phyloP scores from a whole-genome alignment of 179 eudicot genomes.

The Actinidia arguta region DNA sequence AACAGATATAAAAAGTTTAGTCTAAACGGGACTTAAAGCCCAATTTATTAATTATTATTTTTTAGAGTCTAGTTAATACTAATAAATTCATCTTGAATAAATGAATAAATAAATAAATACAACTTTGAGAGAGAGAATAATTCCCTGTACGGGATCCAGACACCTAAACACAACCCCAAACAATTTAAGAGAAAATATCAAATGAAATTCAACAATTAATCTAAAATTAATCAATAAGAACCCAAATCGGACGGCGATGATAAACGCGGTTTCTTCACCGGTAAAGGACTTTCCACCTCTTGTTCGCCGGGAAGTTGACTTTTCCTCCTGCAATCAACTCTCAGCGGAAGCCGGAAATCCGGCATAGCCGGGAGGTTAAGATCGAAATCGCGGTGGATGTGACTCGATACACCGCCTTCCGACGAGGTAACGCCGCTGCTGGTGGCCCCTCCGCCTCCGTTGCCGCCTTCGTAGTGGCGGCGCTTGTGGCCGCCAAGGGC shows the following conservation, averaged over 20 bases:
- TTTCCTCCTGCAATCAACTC: slow-evolving; percentile 39
- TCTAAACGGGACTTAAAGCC: too few species aligned
- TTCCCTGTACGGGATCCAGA: too few species aligned
- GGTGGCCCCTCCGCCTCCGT: background rate
- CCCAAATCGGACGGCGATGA: slow-evolving; percentile 5
- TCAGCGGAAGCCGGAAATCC: slow-evolving; percentile 33
- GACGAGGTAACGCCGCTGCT: slow-evolving; percentile 32
- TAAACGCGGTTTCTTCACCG: slow-evolving; percentile 44
- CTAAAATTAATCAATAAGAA: background rate
- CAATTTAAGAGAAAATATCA: background rate
- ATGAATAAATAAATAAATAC: too few species aligned
- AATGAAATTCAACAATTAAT: too few species aligned
- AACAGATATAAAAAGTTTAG: too few species aligned
- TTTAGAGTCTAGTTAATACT: too few species aligned
- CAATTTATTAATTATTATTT: too few species aligned
- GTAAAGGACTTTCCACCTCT: slow-evolving; percentile 61
- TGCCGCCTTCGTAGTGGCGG: slow-evolving; percentile 68
- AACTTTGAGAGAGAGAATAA: too few species aligned
- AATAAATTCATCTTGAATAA: too few species aligned
- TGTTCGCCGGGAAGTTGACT: slow-evolving; percentile 41
- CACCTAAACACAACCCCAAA: too few species aligned
- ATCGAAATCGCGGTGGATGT: slow-evolving; percentile 43
- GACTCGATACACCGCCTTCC: slow-evolving; percentile 33
- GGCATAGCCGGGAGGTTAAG: slow-evolving; percentile 60
- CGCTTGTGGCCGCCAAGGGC: slow-evolving; percentile 85